These are phyloP conservation scores for Hypoxylon lenormandii DNA, from an alignment of 495 filamentous ascomycete genomes.

Conservation along the genomic window DNA sequence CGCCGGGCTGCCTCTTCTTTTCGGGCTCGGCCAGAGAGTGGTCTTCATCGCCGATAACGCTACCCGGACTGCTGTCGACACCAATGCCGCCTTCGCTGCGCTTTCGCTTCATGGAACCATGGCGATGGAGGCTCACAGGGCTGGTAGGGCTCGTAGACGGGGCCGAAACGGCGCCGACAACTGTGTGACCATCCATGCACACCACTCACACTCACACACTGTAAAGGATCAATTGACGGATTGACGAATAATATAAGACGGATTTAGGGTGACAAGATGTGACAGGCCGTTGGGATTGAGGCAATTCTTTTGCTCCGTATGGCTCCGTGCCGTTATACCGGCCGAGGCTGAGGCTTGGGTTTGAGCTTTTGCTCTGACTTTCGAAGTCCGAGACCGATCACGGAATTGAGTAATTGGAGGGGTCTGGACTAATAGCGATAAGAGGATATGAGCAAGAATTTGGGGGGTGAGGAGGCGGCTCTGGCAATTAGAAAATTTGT, in stretches of 20 bases:
- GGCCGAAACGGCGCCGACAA: conserved; percentile 54
- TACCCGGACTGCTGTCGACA: conserved; percentile 77
- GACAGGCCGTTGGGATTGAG: conserved; percentile 42
- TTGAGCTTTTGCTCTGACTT: conserved; percentile 28
- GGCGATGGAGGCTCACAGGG: conserved; percentile 59
- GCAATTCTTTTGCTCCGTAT: conserved; percentile 39
- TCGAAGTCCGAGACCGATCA: conserved; percentile 46
- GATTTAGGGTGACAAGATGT: conserved; percentile 42
- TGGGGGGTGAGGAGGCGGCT: conserved; percentile 23
- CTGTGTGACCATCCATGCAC: conserved; percentile 57
- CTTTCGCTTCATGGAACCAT: conserved; percentile 62
- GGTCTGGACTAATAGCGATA: conserved; percentile 43
- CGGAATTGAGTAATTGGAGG: conserved; percentile 47
- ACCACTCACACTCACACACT: not conserved
- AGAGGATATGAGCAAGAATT: conserved; percentile 26
- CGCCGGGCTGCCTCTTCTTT: conserved; percentile 74
- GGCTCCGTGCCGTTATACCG: conserved; percentile 41
- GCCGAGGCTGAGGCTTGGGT: conserved; percentile 35
- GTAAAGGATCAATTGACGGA: conserved; percentile 44
- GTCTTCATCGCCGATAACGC: conserved; percentile 71
- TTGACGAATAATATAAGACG: conserved; percentile 45
- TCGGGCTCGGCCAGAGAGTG: conserved; percentile 69
- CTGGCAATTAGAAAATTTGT: conserved; percentile 27
- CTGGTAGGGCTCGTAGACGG: conserved; percentile 57
- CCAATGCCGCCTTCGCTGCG: conserved; percentile 53